Evolutionary conservation across 225 moss, liverwort and hornwort species (phyloP), one percentile per base, ranked within the genome.

Genomic region (Ulota crispa): DNA sequence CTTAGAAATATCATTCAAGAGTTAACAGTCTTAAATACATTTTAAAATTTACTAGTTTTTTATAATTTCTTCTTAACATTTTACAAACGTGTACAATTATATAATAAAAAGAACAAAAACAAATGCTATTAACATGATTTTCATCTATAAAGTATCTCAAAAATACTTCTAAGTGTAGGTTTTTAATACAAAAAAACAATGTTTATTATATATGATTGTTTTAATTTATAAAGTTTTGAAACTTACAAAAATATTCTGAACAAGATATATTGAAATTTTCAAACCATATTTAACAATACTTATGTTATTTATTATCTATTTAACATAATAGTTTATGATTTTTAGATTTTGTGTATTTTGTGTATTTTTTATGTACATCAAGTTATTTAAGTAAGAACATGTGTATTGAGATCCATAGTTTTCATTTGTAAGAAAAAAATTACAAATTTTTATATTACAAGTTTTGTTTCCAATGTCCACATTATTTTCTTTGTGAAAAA

Each of bases 361-460:
- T 8, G 0, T 2, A 7, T 1, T 8, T 16, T 1, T 6, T 24
- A 9, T 1, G 9, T 1, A 4, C 1, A 0, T 8, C 32, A 37
- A 0, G 10, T 11, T 9, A 15, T 4, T 45, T 16, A 67, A 54
- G 11, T 57, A 13, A 3, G 10, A 5, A 21, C 1, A 14, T 41
- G 0, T 42, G 1, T 28, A 37, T 36, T n/a, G 8, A 14, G 64
- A 27, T 65, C 53, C 65, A 2, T 7, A n/a, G 1, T 64, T 13
- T 4, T 42, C 1, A 27, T 37, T 41, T 31, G 0, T 11, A 0
- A 16, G 1, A 8, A 26, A 19, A 30, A 1, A 30, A 1, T 14
- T 61, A 3, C 7, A 76, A 18, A 1, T 21, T 47, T 0, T 36
- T 6, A 24, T 23, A 60, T 76, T 76, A 37, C 16, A 82, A 43